Evolutionary conservation across 139 green algal genomes (phyloP).

Genomic region (Chlamydomonas eustigma): DNA sequence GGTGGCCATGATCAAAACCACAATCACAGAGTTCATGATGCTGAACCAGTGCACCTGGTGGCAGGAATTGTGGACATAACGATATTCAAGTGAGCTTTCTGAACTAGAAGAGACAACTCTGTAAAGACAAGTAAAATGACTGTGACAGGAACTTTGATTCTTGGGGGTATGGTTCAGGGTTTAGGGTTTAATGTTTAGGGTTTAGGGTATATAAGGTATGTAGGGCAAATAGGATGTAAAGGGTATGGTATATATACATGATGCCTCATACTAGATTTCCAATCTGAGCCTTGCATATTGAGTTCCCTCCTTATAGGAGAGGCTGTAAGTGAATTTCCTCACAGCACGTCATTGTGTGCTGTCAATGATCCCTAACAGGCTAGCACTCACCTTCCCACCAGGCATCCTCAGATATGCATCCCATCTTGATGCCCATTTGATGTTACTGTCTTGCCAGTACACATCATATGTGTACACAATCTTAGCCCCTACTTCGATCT

Average conservation of each 20-base stretch:
- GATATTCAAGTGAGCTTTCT: no score
- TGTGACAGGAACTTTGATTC: no score
- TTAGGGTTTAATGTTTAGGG: no score
- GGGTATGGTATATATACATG: neutral
- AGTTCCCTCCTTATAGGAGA: no score
- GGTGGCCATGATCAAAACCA: conserved; percentile 89
- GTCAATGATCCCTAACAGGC: neutral
- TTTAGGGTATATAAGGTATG: neutral
- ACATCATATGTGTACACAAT: conserved; percentile 91
- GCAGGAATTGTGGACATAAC: no score
- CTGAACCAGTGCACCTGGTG: conserved; percentile 89
- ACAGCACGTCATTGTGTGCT: neutral
- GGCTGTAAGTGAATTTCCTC: no score
- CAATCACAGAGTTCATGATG: conserved; percentile 93
- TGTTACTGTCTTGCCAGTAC: conserved; percentile 77
- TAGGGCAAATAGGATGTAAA: neutral
- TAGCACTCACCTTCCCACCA: conserved; percentile 51
- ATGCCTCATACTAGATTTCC: neutral
- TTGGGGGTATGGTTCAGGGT: no score
- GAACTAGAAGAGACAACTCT: no score
- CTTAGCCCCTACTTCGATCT: conserved; percentile 68
- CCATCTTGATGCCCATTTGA: conserved; percentile 89
- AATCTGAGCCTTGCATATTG: no score
- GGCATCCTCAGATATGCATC: conserved; percentile 95
- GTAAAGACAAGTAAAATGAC: no score